Evolutionary conservation across 2,329 filamentous ascomycete genomes (phyloP).

Genomic region (Endoconidiophora laricicola): DNA sequence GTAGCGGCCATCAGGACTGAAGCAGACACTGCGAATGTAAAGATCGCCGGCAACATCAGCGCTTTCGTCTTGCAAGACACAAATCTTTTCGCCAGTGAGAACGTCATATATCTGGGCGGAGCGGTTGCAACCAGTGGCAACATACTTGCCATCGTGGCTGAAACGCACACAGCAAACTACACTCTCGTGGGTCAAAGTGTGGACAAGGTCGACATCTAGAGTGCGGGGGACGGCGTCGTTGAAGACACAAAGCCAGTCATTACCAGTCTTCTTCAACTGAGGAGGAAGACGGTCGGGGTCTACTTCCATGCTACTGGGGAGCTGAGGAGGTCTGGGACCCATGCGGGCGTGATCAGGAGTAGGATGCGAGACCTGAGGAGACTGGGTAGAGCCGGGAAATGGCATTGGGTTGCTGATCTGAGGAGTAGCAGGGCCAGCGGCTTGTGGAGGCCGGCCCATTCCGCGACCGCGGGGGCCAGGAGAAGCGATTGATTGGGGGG

Average conservation of each 20-base stretch:
- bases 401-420: slow-evolving; percentile 80
- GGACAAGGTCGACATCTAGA: slow-evolving; percentile 83
- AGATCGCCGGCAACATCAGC: slow-evolving; percentile 81
- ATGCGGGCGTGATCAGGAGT: slow-evolving; percentile 50
- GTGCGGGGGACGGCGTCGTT: slow-evolving; percentile 80
- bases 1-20: slow-evolving; percentile 88
- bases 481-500: slow-evolving; percentile 70
- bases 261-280: slow-evolving; percentile 73
- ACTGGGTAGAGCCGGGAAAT: slow-evolving; percentile 67
- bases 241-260: slow-evolving; percentile 95
- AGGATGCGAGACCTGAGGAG: slow-evolving; percentile 75
- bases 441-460: slow-evolving; percentile 46
- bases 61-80: slow-evolving; percentile 74
- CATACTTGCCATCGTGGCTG: slow-evolving; percentile 85
- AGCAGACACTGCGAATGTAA: slow-evolving; percentile 96
- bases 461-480: slow-evolving; percentile 58
- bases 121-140: slow-evolving; percentile 91
- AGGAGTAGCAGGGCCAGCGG: slow-evolving; percentile 60
- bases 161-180: slow-evolving; percentile 98
- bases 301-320: slow-evolving; percentile 42
- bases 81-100: slow-evolving; percentile 68
- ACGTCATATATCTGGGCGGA: slow-evolving; percentile 99
- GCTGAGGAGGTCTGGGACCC: slow-evolving; percentile 21
- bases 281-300: slow-evolving; percentile 73
- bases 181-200: slow-evolving; percentile 84